Percentiles rank a stretch among this genome's conserved stretches.
Evolutionary conservation across 108 stramenopile species (phyloP).

Genomic region (Nitzschia inconspicua): DNA sequence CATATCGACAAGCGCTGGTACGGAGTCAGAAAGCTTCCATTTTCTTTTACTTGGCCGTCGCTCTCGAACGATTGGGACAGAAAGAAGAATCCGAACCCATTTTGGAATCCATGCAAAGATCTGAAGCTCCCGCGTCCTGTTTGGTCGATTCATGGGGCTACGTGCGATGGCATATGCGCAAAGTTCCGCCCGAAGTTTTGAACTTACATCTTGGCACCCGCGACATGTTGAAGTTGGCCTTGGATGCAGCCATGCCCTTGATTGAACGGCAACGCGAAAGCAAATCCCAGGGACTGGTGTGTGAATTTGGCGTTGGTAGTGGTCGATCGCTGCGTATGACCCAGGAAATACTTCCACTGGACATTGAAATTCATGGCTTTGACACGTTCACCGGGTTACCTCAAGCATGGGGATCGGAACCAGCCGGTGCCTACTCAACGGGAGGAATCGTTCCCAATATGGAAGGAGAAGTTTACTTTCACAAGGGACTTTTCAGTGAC

Average conservation of each 20-base stretch:
- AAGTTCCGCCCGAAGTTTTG: constrained; percentile 25
- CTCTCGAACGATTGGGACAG: constrained; percentile 69
- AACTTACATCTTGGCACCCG: constrained; percentile 81
- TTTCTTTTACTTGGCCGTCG: constrained; percentile 72
- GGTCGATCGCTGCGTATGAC: constrained; percentile 78
- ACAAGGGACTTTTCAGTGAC: constrained; percentile 82
- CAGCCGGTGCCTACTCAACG: constrained; percentile 74
- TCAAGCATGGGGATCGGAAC: constrained; percentile 78
- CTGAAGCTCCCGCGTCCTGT: constrained; percentile 57
- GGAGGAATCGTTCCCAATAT: constrained; percentile 71
- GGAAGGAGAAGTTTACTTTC: constrained; percentile 60
- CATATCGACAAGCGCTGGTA: constrained; percentile 53
- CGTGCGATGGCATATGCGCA: constrained; percentile 84
- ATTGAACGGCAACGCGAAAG: constrained; percentile 34
- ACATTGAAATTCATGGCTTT: constrained; percentile 74
- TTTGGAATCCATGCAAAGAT: constrained; percentile 60
- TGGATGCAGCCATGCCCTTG: constrained; percentile 74
- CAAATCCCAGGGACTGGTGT: constrained; percentile 51
- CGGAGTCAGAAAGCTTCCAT: background rate
- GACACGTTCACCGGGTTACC: constrained; percentile 90
- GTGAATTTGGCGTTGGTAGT: constrained; percentile 83
- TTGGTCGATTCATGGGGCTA: constrained; percentile 88
- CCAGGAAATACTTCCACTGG: constrained; percentile 76
- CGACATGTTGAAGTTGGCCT: constrained; percentile 76
- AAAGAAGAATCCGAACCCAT: constrained; percentile 66